Evolutionary conservation across 768 basidiomycete genomes (phyloP).

Genomic region (Tulasnella sp.): DNA sequence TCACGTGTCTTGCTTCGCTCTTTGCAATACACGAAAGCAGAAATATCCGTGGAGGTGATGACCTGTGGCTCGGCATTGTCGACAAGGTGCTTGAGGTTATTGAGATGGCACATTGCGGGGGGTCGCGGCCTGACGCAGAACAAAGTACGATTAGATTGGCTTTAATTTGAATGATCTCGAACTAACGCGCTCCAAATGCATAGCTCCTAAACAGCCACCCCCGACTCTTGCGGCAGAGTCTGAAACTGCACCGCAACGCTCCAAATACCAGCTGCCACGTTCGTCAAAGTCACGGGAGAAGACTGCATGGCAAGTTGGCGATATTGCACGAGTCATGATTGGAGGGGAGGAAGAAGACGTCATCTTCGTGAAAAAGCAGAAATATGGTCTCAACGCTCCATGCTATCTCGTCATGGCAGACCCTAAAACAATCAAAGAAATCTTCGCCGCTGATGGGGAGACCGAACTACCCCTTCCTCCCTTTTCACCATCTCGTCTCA

Average conservation of each 20-base stretch:
- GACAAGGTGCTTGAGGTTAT: not conserved
- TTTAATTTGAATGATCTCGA: not conserved
- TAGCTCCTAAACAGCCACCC: not conserved
- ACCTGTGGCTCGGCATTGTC: not conserved
- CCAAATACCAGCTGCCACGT: not conserved
- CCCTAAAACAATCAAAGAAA: not conserved
- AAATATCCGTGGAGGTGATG: not conserved
- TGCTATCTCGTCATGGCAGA: not conserved
- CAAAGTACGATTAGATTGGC: not conserved
- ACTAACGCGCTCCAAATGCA: not conserved
- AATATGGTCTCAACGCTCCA: not conserved
- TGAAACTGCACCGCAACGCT: not conserved
- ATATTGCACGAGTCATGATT: not conserved
- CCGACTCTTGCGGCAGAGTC: not conserved
- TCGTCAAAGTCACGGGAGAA: not conserved
- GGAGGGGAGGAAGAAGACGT: not conserved
- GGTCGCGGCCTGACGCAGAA: not conserved
- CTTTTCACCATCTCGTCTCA: not conserved
- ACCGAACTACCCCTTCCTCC: not conserved
- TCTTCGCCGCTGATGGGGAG: not conserved
- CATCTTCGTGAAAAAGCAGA: not conserved
- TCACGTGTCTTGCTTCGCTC: not conserved
- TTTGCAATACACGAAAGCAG: not conserved
- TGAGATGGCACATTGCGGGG: not conserved
- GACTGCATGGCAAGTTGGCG: not conserved